These are phyloP conservation scores for Poronia punctata DNA, from an alignment of 495 filamentous ascomycete genomes.

Conservation along the genomic window DNA sequence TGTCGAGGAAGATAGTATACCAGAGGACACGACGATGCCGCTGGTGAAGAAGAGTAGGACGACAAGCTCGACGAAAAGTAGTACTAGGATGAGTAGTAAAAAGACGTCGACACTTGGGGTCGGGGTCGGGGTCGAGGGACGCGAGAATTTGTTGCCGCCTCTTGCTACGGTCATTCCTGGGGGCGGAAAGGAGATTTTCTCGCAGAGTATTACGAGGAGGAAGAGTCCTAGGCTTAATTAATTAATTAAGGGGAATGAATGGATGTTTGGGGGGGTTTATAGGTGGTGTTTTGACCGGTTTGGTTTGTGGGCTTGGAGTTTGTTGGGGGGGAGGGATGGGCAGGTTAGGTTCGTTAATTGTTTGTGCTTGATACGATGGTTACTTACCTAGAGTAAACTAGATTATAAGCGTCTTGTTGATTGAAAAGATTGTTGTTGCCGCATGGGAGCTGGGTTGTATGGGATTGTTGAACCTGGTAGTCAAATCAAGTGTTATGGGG, in stretches of 20 bases:
- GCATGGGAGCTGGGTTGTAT: not conserved
- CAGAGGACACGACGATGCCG: constrained; percentile 37
- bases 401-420: too few species aligned
- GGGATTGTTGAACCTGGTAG: not conserved
- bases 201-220: constrained; percentile 38
- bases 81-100: too few species aligned
- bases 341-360: too few species aligned
- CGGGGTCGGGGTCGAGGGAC: constrained; percentile 44
- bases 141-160: constrained; percentile 55
- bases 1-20: constrained; percentile 12
- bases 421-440: too few species aligned
- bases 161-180: constrained; percentile 24
- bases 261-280: too few species aligned
- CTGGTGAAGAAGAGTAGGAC: constrained; percentile 48
- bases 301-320: too few species aligned
- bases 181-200: constrained; percentile 26
- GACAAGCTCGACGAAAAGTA: constrained; percentile 33
- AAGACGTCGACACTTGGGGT: too few species aligned
- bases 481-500: too few species aligned
- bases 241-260: constrained; percentile 2
- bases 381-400: too few species aligned
- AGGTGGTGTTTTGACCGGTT: too few species aligned
- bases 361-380: too few species aligned
- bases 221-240: constrained; percentile 45
- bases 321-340: too few species aligned